phyloP scores from a whole-genome alignment of 306 rosid genomes.

The Castanea crenata region DNA sequence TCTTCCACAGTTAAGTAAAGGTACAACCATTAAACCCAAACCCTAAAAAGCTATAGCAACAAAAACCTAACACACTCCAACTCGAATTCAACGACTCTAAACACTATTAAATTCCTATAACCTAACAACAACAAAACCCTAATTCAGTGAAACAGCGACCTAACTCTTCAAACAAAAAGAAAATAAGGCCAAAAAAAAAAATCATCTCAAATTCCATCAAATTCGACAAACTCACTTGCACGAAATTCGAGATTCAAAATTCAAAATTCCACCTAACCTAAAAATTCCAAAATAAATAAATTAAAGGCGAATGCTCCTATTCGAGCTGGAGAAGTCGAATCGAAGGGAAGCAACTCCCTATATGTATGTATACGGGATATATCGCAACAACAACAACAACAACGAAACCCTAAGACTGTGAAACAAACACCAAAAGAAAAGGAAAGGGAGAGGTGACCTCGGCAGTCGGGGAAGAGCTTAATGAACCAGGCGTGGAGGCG shows the following conservation, averaged over 20 bases:
- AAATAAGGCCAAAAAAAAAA: background rate
- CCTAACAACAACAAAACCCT: background rate
- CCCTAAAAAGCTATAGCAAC: background rate
- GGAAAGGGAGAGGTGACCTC: conserved; percentile 54
- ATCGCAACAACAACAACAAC: background rate
- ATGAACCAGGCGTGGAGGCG: conserved; percentile 98
- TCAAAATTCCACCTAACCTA: background rate
- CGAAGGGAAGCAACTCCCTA: background rate
- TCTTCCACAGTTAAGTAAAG: background rate
- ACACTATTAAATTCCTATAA: no score
- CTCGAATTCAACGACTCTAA: background rate
- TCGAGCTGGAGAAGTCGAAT: background rate
- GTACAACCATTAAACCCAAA: background rate
- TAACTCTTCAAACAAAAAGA: background rate
- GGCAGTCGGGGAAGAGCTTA: conserved; percentile 82
- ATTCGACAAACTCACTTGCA: background rate
- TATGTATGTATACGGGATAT: no score
- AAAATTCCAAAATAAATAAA: background rate
- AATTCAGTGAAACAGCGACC: background rate
- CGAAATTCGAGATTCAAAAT: background rate
- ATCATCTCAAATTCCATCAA: no score
- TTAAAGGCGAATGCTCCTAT: background rate
- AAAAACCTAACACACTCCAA: background rate
- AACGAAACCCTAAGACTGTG: conserved; percentile 7
- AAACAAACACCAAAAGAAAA: background rate